phyloP scores from a whole-genome alignment of 2,329 filamentous ascomycete genomes.

The Claviceps lovelessii region DNA sequence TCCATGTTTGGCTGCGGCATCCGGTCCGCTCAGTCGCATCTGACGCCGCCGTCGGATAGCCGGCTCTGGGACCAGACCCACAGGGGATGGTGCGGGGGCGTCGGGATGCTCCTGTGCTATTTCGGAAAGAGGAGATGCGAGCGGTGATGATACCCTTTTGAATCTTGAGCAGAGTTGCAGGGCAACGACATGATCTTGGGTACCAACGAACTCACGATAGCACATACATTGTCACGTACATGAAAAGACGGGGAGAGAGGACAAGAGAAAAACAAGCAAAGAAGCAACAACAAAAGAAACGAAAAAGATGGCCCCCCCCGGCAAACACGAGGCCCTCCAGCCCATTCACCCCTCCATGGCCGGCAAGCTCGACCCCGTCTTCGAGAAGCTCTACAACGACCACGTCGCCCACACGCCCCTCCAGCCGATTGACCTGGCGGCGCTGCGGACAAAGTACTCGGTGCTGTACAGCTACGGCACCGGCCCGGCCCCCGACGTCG shows the following conservation, averaged over 20 bases:
- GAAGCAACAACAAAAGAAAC: not conserved
- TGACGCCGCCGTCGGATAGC: no score
- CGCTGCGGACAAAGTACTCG: slow-evolving; percentile 27
- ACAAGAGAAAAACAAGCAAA: not conserved
- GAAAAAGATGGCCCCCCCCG: not conserved
- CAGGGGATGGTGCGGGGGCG: no score
- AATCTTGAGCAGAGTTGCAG: no score
- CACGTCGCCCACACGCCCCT: slow-evolving; percentile 26
- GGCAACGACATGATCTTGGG: no score
- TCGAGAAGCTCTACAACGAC: slow-evolving; percentile 33
- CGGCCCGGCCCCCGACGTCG: slow-evolving; percentile 25
- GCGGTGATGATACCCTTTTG: no score
- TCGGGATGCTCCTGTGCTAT: no score
- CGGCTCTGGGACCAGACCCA: no score
- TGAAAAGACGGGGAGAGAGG: not conserved
- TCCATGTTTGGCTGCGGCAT: no score
- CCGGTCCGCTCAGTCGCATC: no score
- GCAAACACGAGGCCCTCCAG: slow-evolving; percentile 29
- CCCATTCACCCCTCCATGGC: slow-evolving; percentile 32
- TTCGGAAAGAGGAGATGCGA: no score
- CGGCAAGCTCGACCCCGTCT: slow-evolving; percentile 30
- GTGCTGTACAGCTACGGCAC: slow-evolving; percentile 31
- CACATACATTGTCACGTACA: no score
- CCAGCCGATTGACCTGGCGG: slow-evolving; percentile 24
- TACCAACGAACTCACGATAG: no score